Conservation (phyloP, 768 basidiomycete genomes). For the Porpolomopsis calyptriformis region DNA sequence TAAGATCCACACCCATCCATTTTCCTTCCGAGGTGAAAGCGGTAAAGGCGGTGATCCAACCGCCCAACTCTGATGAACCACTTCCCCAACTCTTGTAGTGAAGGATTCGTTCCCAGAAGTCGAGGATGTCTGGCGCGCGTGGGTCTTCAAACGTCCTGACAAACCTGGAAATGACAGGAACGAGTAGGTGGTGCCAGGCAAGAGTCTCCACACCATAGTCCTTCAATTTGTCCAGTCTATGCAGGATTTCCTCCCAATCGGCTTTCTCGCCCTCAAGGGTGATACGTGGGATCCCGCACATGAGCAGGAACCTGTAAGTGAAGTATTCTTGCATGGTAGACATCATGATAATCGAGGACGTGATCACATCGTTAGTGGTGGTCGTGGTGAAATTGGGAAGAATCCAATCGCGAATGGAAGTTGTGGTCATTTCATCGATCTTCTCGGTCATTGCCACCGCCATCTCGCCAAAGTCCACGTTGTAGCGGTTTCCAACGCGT, state of each 20-base stretch:
- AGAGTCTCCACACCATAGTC: slow-evolving; percentile 20
- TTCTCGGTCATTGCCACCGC: slow-evolving; percentile 18
- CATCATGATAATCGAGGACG: slow-evolving; percentile 26
- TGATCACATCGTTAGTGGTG: slow-evolving; percentile 18
- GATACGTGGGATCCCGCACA: slow-evolving; percentile 27
- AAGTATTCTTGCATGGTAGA: slow-evolving; percentile 23
- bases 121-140: slow-evolving; percentile 17
- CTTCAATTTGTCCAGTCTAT: slow-evolving; percentile 23
- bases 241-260: slow-evolving; percentile 24
- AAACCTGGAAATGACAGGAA: slow-evolving; percentile 24
- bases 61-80: slow-evolving; percentile 21
- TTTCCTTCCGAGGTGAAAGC: slow-evolving; percentile 22
- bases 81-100: slow-evolving; percentile 16
- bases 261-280: slow-evolving; percentile 23
- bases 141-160: slow-evolving; percentile 21
- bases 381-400: slow-evolving; percentile 28
- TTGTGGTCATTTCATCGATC: slow-evolving; percentile 17
- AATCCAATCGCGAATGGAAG: slow-evolving; percentile 23
- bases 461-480: slow-evolving; percentile 23
- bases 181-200: slow-evolving; percentile 26
- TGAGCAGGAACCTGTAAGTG: slow-evolving; percentile 15
- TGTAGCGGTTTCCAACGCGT: slow-evolving; percentile 9
- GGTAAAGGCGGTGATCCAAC: slow-evolving; percentile 31
- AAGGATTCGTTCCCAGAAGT: slow-evolving; percentile 24
- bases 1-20: slow-evolving; percentile 25